phyloP scores from a whole-genome alignment of 495 filamentous ascomycete genomes.

The Neurospora sp. region DNA sequence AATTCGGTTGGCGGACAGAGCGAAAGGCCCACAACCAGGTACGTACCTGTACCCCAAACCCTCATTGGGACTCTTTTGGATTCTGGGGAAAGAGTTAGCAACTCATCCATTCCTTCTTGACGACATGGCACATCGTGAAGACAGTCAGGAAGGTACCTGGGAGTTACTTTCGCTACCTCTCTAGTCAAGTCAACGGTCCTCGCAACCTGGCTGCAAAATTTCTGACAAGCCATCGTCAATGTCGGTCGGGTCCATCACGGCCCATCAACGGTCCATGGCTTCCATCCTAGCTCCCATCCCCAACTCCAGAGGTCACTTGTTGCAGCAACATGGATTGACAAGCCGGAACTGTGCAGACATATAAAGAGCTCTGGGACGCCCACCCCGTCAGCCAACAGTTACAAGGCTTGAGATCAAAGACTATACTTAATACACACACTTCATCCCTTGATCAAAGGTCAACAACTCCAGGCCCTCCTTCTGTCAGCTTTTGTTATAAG shows the following conservation, averaged over 20 bases:
- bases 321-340: background rate
- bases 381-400: background rate
- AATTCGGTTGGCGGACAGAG: background rate
- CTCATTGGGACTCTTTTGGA: background rate
- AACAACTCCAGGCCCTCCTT: background rate
- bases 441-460: background rate
- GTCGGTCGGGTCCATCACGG: background rate
- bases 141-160: background rate
- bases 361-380: background rate
- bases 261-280: background rate
- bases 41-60: background rate
- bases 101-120: background rate
- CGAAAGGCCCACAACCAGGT: background rate
- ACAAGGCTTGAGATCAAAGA: background rate
- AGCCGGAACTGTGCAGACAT: background rate
- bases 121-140: background rate
- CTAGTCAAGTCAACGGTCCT: background rate
- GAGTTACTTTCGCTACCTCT: background rate
- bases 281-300: background rate
- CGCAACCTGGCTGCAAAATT: background rate
- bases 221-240: background rate
- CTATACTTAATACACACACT: background rate
- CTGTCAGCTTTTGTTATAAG: background rate
- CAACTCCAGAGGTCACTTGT: background rate
- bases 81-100: background rate